Percentiles rank a stretch among this genome's conserved stretches.
phyloP scores from a whole-genome alignment of 208 protist species.

The Spongospora subterranea region DNA sequence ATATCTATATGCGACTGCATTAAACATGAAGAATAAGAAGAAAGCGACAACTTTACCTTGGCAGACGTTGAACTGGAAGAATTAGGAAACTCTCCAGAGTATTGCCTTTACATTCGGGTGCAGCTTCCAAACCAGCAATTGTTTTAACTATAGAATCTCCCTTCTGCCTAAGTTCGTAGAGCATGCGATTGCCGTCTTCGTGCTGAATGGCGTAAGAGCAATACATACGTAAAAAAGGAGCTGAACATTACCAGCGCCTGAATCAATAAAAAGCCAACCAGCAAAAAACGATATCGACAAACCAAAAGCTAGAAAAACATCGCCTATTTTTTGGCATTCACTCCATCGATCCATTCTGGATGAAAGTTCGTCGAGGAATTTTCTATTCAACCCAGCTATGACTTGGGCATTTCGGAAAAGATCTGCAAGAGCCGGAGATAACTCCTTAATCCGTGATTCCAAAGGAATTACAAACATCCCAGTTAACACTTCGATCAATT shows the following conservation, averaged over 20 bases:
- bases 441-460: background rate
- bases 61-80: conserved; percentile 14
- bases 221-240: conserved; percentile 49
- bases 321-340: background rate
- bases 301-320: conserved; percentile 48
- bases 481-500: background rate
- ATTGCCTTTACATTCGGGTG: background rate
- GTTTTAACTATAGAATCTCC: background rate
- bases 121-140: background rate
- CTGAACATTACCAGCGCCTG: background rate
- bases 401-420: conserved; percentile 13
- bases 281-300: background rate
- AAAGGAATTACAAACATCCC: background rate
- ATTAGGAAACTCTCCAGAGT: conserved; percentile 60
- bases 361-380: conserved; percentile 44
- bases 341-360: background rate
- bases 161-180: conserved; percentile 7
- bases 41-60: background rate
- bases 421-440: background rate
- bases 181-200: conserved; percentile 18
- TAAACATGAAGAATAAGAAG: background rate
- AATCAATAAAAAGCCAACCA: background rate
- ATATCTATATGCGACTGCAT: background rate
- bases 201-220: conserved; percentile 37
- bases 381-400: background rate